Conservation (phyloP, 352 stramenopile genomes). For the Pythium volutum region DNA sequence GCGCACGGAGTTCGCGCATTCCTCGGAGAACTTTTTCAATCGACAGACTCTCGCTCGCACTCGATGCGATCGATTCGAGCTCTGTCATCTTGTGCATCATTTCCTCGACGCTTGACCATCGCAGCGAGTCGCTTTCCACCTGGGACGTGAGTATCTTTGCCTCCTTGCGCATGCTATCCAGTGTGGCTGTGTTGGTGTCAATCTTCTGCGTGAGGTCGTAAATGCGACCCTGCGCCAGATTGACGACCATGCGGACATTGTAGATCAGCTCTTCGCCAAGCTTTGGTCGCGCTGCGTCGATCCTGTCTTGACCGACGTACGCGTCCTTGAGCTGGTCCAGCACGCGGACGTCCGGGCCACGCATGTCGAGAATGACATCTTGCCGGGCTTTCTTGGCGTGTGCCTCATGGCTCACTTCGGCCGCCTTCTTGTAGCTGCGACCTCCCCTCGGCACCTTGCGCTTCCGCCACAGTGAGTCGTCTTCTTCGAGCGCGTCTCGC, state of each 20-base stretch:
- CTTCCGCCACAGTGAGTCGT: slow-evolving; percentile 83
- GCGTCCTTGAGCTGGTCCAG: slow-evolving; percentile 60
- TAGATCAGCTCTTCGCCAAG: slow-evolving; percentile 90
- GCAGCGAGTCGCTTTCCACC: slow-evolving; percentile 53
- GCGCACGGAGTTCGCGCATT: slow-evolving; percentile 39
- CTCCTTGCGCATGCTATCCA: slow-evolving; percentile 64
- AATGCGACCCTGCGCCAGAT: slow-evolving; percentile 75
- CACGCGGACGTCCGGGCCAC: slow-evolving; percentile 77
- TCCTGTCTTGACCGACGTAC: slow-evolving; percentile 45
- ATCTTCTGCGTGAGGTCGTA: slow-evolving; percentile 76
- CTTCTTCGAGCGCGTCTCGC: slow-evolving; percentile 37
- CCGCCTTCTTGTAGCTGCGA: slow-evolving; percentile 61
- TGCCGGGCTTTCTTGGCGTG: slow-evolving; percentile 46
- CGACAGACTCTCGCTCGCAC: slow-evolving; percentile 21
- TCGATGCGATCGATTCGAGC: slow-evolving; percentile 31
- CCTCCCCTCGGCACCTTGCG: slow-evolving; percentile 43
- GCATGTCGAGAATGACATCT: slow-evolving; percentile 88
- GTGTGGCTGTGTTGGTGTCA: slow-evolving; percentile 38
- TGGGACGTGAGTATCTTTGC: slow-evolving; percentile 57
- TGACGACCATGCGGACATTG: slow-evolving; percentile 89
- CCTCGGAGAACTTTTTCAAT: slow-evolving; percentile 42
- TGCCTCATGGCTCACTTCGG: slow-evolving; percentile 57
- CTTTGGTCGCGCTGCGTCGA: slow-evolving; percentile 58
- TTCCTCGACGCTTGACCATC: slow-evolving; percentile 43
- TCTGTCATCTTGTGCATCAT: slow-evolving; percentile 46